Evolutionary conservation across 371 early-diverging fungal genomes (phyloP), one percentile per base, ranked within the genome.

Genomic region (Catenaria anguillulae): DNA sequence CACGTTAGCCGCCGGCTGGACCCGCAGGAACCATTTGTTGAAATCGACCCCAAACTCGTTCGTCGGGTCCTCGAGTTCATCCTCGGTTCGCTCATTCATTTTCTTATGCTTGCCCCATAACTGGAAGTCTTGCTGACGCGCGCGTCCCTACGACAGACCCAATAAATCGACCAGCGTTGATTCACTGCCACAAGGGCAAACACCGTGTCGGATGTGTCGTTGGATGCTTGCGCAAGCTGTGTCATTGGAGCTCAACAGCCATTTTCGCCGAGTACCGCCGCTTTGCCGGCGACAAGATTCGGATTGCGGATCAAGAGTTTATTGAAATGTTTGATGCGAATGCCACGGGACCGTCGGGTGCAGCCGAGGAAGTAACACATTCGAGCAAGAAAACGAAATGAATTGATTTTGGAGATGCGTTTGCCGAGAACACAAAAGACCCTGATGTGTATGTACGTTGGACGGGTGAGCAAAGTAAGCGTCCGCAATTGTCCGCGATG

Each of bases 151-250:
- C 13, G 4, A 60, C 59, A 54, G 42, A 60, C 5, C 24, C 35
- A 17, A 15, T 43, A 19, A 62, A 74, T 52, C 70, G 72, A 35
- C 71, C 69, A 67, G 76, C 92, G 4, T 73, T 96, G 29, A 80
- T 95, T 6, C 95, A 96, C 70, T 96, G 95, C 65, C 84, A 92
- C 65, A 89, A 93, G 42, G 97, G 95, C 60, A 93, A 87, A 85
- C 87, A 90, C 71, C 84, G 94, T 0, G 83, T 93, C 33, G 97
- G 95, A 2, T 97, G 96, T 68, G 64, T 95, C 46, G 85, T 97
- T 17, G 95, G 95, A 1, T 91, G 92, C 67, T 75, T 97, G 35
- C 76, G 97, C 23, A 92, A 90, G 72, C 80, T 92, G 56, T 93
- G 95, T 66, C 80, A 80, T 35, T 94, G 93, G 94, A 90, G 92